Evolutionary conservation across 176 grass and related monocot species (phyloP), one percentile per base, ranked within the genome.

Genomic region (Musa schizocarpa): DNA sequence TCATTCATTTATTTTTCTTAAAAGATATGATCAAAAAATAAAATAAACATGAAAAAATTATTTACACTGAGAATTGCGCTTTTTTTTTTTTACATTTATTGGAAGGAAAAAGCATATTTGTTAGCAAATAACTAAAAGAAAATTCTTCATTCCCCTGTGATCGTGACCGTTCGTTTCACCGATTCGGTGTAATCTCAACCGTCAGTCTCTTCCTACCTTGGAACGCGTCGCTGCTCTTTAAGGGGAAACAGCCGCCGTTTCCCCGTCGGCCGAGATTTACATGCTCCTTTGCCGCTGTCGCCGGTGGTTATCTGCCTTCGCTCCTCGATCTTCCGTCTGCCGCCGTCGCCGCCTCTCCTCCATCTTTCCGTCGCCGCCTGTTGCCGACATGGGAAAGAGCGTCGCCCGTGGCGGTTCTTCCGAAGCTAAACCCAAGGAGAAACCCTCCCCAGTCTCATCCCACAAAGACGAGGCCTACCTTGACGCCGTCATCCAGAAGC

Each of bases 401-500:
- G 57, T 72, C 3, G 80, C 54, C 61, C 21, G 74, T 17, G 58
- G 8, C 49, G 20, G 21, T 53, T 73, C 51, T 13, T 53, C 71
- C 9, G 53, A 77, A 13, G 65, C 54, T n/a, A 80, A 16, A 25
- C 48, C 79, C 14, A 79, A 78, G 65, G 52, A 65, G 11, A 70
- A 52, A 51, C 9, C 68, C 43, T 51, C 68, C 8, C 17, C 68
- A 12, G 26, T 34, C 7, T 72, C 69, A 54, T 8, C 8, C 48
- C 69, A 53, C 11, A 87, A 74, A 58, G 88, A 98, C 58, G 63
- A 80, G 48, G n/a, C 88, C 68, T 94, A 99, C 81, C 84, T 99
- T 13, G 82, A 87, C 19, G 76, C 76, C 0, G 84, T 99, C 48
- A 86, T 83, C 48, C 78, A 72, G 67, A 94, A 94, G 81, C 65